Evolutionary conservation across 495 filamentous ascomycete genomes (phyloP).

Genomic region (Penicillium steckii): DNA sequence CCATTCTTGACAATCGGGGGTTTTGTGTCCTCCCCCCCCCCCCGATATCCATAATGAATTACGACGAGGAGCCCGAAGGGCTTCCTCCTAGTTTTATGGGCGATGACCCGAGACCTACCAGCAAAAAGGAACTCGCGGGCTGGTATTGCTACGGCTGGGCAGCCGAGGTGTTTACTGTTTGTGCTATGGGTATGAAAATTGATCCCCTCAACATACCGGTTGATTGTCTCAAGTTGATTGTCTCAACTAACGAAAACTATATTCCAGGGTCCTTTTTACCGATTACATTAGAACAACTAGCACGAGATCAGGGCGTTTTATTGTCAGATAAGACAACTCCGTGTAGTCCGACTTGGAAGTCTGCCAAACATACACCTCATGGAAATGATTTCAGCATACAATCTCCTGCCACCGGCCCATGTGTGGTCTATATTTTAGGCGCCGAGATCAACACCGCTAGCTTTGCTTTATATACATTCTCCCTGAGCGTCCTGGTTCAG

Average conservation of each 20-base stretch:
- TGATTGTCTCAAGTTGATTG: no score
- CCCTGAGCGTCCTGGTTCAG: slow-evolving; percentile 84
- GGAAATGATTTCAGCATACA: slow-evolving; percentile 26
- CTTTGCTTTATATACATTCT: slow-evolving; percentile 98
- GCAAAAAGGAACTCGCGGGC: slow-evolving; percentile 79
- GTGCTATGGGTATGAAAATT: slow-evolving; percentile 65
- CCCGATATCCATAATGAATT: slow-evolving; percentile 15
- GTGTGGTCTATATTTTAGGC: slow-evolving; percentile 79
- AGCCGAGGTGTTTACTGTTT: slow-evolving; percentile 96
- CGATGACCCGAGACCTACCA: slow-evolving; percentile 87
- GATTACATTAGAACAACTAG: slow-evolving; percentile 91
- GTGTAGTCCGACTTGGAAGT: slow-evolving; percentile 56
- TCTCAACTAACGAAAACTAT: neutral
- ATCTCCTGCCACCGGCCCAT: slow-evolving; percentile 57
- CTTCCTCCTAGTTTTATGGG: slow-evolving; percentile 59
- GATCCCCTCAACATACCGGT: no score
- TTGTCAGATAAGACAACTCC: slow-evolving; percentile 70
- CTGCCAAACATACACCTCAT: slow-evolving; percentile 21
- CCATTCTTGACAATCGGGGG: no score
- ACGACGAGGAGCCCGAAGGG: slow-evolving; percentile 19
- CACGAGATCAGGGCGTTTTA: slow-evolving; percentile 83
- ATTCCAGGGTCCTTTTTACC: slow-evolving; percentile 84
- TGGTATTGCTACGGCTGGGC: slow-evolving; percentile 98
- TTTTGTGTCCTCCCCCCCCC: neutral
- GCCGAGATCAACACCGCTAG: slow-evolving; percentile 91